phyloP scores from a whole-genome alignment of 768 basidiomycete genomes.

The Peribolospora baueri region DNA sequence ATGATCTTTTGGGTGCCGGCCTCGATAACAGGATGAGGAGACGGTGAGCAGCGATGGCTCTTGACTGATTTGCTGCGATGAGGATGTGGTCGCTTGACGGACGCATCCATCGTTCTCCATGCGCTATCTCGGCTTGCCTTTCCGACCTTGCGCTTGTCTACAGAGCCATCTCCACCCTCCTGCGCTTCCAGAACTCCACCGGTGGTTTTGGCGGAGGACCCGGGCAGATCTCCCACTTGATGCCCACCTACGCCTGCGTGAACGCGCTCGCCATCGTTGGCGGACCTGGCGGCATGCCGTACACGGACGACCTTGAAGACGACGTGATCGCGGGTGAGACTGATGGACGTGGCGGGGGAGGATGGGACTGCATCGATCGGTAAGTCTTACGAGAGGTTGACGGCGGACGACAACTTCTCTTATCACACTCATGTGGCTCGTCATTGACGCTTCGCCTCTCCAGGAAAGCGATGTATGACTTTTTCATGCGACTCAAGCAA shows the following conservation, averaged over 20 bases:
- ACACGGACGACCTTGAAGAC: too few species aligned
- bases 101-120: background rate
- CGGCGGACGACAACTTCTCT: background rate
- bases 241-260: constrained; percentile 73
- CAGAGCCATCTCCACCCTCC: constrained; percentile 56
- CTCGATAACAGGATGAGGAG: constrained; percentile 56
- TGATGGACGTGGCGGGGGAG: constrained; percentile 21
- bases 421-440: rapidly evolving
- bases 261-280: constrained; percentile 65
- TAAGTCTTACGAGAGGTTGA: constrained; percentile 15
- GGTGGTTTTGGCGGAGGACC: constrained; percentile 88
- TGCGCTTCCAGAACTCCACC: constrained; percentile 55
- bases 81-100: background rate
- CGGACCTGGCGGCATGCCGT: constrained; percentile 28
- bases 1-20: constrained; percentile 50
- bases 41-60: constrained; percentile 25
- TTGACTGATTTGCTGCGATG: background rate
- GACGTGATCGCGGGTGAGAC: too few species aligned
- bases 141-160: background rate
- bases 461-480: constrained; percentile 54
- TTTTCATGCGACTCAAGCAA: constrained; percentile 79
- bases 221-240: constrained; percentile 60
- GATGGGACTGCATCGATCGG: constrained; percentile 75
- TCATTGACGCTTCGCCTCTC: background rate
- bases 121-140: constrained; percentile 1